A percentile compares a stretch with the other conserved stretches of the same genome.
These are phyloP conservation scores for Chrysochromulina parva DNA, from an alignment of 78 protist genomes.

Conservation along the genomic window DNA sequence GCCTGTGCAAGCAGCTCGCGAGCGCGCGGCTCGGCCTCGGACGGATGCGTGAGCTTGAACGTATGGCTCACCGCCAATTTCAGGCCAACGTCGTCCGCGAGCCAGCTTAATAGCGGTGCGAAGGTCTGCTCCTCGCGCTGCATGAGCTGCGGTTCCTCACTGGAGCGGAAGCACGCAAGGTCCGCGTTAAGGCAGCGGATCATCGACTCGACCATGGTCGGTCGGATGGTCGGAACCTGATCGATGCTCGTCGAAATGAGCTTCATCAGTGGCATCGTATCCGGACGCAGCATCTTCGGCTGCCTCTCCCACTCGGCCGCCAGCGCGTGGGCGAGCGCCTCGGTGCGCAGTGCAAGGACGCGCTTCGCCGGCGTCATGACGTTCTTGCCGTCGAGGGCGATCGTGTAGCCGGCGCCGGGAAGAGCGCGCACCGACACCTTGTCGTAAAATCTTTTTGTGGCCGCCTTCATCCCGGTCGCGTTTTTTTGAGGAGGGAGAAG, in stretches of 20 bases:
- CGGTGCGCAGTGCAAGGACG: not conserved
- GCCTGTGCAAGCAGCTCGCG: not conserved
- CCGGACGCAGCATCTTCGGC: not conserved
- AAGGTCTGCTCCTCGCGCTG: not conserved
- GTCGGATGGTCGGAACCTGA: not conserved
- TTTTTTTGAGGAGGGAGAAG: too few species aligned
- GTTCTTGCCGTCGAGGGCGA: not conserved
- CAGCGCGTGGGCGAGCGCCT: not conserved
- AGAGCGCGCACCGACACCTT: too few species aligned
- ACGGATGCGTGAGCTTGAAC: not conserved
- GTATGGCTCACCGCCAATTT: not conserved
- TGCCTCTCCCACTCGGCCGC: not conserved
- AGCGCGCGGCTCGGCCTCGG: too few species aligned
- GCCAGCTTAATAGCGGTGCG: not conserved
- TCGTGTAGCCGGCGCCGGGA: not conserved
- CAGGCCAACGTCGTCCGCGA: not conserved
- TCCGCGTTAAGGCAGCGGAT: not conserved
- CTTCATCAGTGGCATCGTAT: slow-evolving; percentile 10
- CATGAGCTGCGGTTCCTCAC: not conserved
- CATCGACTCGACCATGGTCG: not conserved
- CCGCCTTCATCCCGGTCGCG: too few species aligned
- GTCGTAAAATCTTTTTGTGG: too few species aligned
- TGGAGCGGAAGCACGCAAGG: not conserved
- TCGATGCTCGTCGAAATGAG: not conserved
- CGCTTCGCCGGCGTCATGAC: not conserved